Percentiles rank a stretch among this genome's conserved stretches.
Conservation (phyloP, 139 green algal species). For the Chlorella sp. region DNA sequence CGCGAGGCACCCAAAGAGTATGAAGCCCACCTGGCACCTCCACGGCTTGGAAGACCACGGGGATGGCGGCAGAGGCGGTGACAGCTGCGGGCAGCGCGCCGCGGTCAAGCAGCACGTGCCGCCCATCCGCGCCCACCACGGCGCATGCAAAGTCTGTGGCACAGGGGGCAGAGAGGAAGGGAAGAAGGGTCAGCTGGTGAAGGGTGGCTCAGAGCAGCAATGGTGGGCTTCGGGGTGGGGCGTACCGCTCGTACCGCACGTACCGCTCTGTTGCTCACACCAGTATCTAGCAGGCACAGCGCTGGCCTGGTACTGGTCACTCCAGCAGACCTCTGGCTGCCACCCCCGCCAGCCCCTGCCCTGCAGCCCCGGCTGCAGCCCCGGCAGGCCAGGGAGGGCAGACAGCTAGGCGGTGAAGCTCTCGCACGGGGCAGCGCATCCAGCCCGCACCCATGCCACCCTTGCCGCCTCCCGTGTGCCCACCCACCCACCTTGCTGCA, state of each 20-base stretch:
- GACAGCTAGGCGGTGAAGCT: background rate
- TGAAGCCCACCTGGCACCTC: constrained; percentile 67
- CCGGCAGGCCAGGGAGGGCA: background rate
- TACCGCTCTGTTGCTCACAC: no score
- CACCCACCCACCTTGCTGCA: constrained; percentile 48
- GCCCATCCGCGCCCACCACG: constrained; percentile 65
- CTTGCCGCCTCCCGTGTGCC: background rate
- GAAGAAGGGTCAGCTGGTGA: background rate
- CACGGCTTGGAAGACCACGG: constrained; percentile 81
- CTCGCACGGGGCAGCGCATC: background rate
- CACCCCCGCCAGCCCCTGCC: background rate
- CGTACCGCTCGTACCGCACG: no score
- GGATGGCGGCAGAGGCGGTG: constrained; percentile 88
- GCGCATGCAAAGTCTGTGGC: constrained; percentile 75
- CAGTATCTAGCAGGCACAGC: background rate
- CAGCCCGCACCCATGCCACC: background rate
- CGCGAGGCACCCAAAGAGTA: background rate
- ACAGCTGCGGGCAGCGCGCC: constrained; percentile 87
- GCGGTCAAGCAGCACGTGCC: constrained; percentile 77
- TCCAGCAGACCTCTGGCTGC: background rate
- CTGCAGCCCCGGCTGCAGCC: background rate
- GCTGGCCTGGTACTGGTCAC: background rate
- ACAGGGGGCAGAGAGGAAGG: background rate
- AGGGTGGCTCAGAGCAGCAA: background rate
- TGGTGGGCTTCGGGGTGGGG: no score